These are phyloP conservation scores for Leccinum arenicola DNA, from an alignment of 768 basidiomycete species.

Conservation along the genomic window DNA sequence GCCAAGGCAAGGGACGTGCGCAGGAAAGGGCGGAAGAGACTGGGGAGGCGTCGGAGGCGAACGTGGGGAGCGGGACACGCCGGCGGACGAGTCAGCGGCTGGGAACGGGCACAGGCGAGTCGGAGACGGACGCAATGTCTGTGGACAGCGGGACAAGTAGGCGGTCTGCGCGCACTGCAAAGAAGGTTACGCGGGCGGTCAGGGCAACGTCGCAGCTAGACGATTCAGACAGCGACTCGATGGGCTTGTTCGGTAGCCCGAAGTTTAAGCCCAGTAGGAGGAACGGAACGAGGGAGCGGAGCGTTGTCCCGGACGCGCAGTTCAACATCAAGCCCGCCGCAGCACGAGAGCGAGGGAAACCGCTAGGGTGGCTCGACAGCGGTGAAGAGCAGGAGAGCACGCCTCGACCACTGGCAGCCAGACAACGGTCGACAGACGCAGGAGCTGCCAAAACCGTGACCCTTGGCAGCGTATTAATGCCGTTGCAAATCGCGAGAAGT, in stretches of 20 bases:
- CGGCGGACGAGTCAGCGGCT: background rate
- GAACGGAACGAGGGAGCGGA: background rate
- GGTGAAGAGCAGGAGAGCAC: constrained; percentile 21
- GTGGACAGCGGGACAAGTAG: constrained; percentile 21
- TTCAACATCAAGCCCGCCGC: background rate
- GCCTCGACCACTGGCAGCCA: constrained; percentile 19
- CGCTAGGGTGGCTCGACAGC: background rate
- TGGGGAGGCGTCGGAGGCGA: constrained; percentile 6
- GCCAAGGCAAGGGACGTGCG: constrained; percentile 1
- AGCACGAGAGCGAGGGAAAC: background rate
- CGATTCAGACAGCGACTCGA: background rate
- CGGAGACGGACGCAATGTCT: constrained; percentile 30
- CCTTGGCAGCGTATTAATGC: background rate
- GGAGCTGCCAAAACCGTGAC: background rate
- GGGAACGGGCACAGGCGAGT: background rate
- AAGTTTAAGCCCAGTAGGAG: background rate
- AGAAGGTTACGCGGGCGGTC: background rate
- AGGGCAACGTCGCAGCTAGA: background rate
- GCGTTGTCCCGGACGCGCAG: background rate
- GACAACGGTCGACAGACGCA: background rate
- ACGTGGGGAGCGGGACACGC: background rate
- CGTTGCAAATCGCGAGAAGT: constrained; percentile 21
- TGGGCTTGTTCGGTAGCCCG: background rate
- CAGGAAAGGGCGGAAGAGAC: background rate
- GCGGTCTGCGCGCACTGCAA: constrained; percentile 6